These are phyloP conservation scores for Rhipidocladum racemiflorum DNA, from an alignment of 176 grass and related monocot species.

Conservation along the genomic window DNA sequence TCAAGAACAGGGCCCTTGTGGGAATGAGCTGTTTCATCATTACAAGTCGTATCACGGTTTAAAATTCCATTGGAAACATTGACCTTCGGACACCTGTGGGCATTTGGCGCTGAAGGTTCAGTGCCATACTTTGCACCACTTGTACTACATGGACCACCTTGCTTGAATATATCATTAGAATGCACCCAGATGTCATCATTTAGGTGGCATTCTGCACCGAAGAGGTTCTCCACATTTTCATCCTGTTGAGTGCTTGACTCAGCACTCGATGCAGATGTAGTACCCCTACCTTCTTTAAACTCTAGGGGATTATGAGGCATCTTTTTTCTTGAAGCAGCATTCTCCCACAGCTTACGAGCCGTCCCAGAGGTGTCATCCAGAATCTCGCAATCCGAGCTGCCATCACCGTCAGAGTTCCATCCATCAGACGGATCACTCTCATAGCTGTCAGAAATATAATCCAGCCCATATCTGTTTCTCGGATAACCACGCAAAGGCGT, in stretches of 20 bases:
- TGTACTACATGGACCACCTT: constrained; percentile 19
- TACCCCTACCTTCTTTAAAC: constrained; percentile 17
- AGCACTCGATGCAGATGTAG: constrained; percentile 34
- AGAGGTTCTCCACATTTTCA: neutral
- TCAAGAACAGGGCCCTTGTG: neutral
- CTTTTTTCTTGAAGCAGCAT: constrained; percentile 57
- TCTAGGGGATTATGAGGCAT: constrained; percentile 14
- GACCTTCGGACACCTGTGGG: constrained; percentile 2
- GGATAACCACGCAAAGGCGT: constrained; percentile 26
- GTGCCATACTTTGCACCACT: constrained; percentile 1
- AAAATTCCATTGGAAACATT: constrained; percentile 16
- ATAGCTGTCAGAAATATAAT: constrained; percentile 42
- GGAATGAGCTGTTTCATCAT: neutral
- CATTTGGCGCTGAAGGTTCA: constrained; percentile 22
- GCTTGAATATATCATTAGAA: constrained; percentile 3
- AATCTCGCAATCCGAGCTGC: constrained; percentile 77
- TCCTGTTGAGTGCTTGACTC: constrained; percentile 22
- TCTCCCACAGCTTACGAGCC: constrained; percentile 71
- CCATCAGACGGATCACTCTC: constrained; percentile 41
- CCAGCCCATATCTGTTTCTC: constrained; percentile 53
- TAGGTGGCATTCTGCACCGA: neutral
- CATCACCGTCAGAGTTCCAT: constrained; percentile 10
- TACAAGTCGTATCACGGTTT: neutral
- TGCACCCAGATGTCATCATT: constrained; percentile 12
- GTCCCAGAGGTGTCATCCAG: constrained; percentile 49